Evolutionary conservation across 75 land plant genomes (phyloP), one percentile per base, ranked within the genome.

Genomic region (Isoetes taiwanensis): DNA sequence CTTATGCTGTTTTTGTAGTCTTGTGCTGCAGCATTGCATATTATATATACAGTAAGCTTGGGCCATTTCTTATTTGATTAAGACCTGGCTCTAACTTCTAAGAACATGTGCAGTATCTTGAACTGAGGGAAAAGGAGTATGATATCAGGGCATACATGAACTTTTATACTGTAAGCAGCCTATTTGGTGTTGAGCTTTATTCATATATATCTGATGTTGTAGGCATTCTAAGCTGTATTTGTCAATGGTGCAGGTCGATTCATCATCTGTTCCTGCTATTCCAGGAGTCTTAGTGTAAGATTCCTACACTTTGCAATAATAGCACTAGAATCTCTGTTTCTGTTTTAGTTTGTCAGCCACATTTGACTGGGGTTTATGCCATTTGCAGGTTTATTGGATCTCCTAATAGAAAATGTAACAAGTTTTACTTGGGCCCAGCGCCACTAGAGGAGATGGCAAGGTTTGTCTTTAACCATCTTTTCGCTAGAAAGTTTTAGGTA

Each of bases 101-200:
- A n/a, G n/a, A n/a, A n/a, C n/a, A n/a, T n/a, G n/a, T 71, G 59
- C 78, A 90, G 96, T 57, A 85, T 75, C 62, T 90, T 46, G 86
- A 85, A 72, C 76, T 90, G 25, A 75, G 96, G 58, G 96, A 90
- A 66, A 80, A 82, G 52, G 83, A 85, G 64, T 90, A 90, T 67
- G 96, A 90, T 59, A 25, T 58, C 59, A 80, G 83, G 60, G 76
- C 73, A 24, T 85, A 75, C 58, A 38, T 85, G 23, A 90, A 90
- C 37, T 75, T 90, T 28, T 90, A 61, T 61, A 82, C 91, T 21
- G 96, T 85, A 68, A 77, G 86, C 69, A 41, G n/a, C 21, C 32
- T 6, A 27, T 16, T n/a, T n/a, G n/a, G n/a, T n/a, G 4, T 16
- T 16, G 1, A 2, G 16, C 30, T 28, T 43, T 0, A 2, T 2